Evolutionary conservation across 352 stramenopile species (phyloP).

Genomic region (Plasmopara halstedii): DNA sequence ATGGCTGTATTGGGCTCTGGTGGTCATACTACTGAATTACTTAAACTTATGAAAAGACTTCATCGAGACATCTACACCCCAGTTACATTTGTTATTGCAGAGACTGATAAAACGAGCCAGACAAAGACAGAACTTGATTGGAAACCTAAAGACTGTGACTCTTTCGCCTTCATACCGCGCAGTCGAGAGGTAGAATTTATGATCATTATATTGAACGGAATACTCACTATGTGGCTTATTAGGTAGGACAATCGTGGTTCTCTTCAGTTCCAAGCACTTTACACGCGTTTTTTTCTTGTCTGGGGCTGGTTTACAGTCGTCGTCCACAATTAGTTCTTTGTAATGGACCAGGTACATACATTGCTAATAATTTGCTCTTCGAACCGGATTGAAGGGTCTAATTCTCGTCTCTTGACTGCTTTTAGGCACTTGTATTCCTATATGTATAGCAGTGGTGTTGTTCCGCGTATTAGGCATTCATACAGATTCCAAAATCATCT

Average conservation of each 20-base stretch:
- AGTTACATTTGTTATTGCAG: conserved; percentile 85
- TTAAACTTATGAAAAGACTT: conserved; percentile 86
- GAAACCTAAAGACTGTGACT: conserved; percentile 32
- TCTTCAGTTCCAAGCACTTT: conserved; percentile 87
- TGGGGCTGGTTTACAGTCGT: conserved; percentile 61
- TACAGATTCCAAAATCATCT: conserved; percentile 77
- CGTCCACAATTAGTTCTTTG: conserved; percentile 87
- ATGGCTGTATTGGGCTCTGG: conserved; percentile 83
- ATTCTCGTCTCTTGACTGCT: not conserved
- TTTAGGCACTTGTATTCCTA: conserved; percentile 89
- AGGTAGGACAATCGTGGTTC: conserved; percentile 90
- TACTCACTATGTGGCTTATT: not conserved
- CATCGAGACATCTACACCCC: conserved; percentile 73
- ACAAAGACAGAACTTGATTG: conserved; percentile 69
- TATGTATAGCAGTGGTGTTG: conserved; percentile 82
- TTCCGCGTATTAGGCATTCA: conserved; percentile 72
- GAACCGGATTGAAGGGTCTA: not conserved
- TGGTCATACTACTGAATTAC: conserved; percentile 94
- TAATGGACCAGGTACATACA: conserved; percentile 77
- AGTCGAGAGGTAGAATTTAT: conserved; percentile 73
- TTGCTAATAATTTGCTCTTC: not conserved
- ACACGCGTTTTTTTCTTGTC: conserved; percentile 61
- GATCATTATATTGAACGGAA: not conserved
- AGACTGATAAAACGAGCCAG: conserved; percentile 88
- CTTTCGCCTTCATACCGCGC: conserved; percentile 82